Conservation (phyloP, 257 asterid genomes). For the Marsdenia floribunda region DNA sequence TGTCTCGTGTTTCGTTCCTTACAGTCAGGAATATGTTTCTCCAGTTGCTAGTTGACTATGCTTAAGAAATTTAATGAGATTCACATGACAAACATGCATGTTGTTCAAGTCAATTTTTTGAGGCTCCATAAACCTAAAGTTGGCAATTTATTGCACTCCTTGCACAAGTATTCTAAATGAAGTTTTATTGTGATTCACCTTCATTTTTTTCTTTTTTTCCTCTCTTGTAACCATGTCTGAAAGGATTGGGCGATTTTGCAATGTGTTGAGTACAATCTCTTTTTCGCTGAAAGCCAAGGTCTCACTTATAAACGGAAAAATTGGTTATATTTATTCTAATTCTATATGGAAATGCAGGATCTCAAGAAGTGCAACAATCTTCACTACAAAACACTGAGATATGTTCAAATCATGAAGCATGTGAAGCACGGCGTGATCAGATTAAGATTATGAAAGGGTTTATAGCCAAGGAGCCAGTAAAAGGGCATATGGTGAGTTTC, state of each 20-base stretch:
- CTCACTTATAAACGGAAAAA: not conserved
- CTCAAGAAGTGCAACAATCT: constrained; percentile 62
- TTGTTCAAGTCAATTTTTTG: not conserved
- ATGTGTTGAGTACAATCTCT: no score
- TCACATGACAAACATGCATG: not conserved
- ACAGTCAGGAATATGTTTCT: not conserved
- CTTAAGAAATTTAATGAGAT: not conserved
- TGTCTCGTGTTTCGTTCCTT: not conserved
- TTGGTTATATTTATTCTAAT: not conserved
- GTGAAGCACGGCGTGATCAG: constrained; percentile 67
- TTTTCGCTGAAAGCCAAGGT: not conserved
- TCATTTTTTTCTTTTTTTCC: not conserved
- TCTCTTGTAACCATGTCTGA: not conserved
- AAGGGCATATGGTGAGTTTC: constrained; percentile 81
- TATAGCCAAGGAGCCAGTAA: constrained; percentile 76
- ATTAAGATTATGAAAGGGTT: constrained; percentile 87
- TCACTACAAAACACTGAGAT: constrained; percentile 47
- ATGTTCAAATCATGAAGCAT: constrained; percentile 73
- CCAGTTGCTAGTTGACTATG: not conserved
- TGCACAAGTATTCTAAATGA: not conserved
- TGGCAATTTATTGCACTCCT: not conserved
- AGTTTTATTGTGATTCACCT: not conserved
- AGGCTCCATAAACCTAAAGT: not conserved
- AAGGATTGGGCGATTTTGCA: not conserved
- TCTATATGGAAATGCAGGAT: constrained; percentile 43